Conservation (phyloP, 139 green algal genomes). For the Volvox reticuliferus region DNA sequence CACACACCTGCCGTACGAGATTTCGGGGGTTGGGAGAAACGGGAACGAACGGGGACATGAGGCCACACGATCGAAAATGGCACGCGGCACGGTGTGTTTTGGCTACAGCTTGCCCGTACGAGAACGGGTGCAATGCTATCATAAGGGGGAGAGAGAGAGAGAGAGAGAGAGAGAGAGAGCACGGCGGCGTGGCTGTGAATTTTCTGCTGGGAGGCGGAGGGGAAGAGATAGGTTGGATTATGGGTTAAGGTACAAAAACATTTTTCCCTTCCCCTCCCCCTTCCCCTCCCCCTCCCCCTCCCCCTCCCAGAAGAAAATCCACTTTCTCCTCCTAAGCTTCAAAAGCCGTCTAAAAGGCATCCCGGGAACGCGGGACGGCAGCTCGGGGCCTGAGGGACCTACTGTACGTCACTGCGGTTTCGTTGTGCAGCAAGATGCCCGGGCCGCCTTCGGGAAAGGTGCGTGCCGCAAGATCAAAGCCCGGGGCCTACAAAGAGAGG, state of each 20-base stretch:
- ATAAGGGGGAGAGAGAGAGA: not conserved
- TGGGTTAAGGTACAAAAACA: too few relatives aligned
- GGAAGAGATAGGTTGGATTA: too few relatives aligned
- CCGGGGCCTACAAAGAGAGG: not conserved
- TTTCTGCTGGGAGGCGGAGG: too few relatives aligned
- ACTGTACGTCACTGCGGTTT: slow-evolving; percentile 28
- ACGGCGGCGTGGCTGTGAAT: too few relatives aligned
- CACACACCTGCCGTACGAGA: not conserved
- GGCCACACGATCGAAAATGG: not conserved
- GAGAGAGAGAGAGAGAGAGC: not conserved
- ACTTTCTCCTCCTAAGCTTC: too few relatives aligned
- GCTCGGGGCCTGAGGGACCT: not conserved
- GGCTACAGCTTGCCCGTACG: too few relatives aligned
- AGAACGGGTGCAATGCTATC: not conserved
- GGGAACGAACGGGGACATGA: not conserved
- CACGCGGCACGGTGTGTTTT: not conserved
- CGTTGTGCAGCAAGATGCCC: slow-evolving; percentile 15
- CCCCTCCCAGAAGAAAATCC: too few relatives aligned
- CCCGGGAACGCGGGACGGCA: too few relatives aligned
- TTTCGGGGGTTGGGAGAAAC: too few relatives aligned
- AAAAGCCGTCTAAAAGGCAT: too few relatives aligned
- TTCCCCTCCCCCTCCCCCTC: too few relatives aligned
- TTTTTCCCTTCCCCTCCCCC: too few relatives aligned
- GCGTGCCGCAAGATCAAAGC: slow-evolving; percentile 15
- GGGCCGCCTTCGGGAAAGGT: not conserved